phyloP scores from a whole-genome alignment of 768 basidiomycete genomes.

The Pulveroboletus sp. region DNA sequence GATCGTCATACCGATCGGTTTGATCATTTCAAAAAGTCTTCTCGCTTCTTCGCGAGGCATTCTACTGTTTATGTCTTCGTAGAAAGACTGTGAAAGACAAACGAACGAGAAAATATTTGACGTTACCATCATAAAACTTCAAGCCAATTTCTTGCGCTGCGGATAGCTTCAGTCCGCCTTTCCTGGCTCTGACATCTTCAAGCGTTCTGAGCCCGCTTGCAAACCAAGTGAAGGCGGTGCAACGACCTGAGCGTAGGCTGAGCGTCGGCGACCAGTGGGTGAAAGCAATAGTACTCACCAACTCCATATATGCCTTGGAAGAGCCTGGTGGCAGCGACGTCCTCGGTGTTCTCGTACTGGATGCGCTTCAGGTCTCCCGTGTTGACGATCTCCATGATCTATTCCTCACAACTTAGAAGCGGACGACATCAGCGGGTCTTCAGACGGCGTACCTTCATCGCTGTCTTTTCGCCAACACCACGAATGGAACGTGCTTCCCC shows the following conservation, averaged over 20 bases:
- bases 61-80: slow-evolving; percentile 81
- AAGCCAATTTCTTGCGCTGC: slow-evolving; percentile 64
- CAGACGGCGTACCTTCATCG: slow-evolving; percentile 51
- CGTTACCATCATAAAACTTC: slow-evolving; percentile 62
- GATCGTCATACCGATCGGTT: slow-evolving; percentile 53
- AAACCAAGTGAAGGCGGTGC: slow-evolving; percentile 72
- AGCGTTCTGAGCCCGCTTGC: slow-evolving; percentile 71
- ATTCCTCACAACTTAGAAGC: not conserved
- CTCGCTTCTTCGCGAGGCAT: slow-evolving; percentile 83
- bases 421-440: not conserved
- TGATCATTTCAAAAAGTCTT: slow-evolving; percentile 68
- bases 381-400: slow-evolving; percentile 80
- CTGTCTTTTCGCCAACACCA: slow-evolving; percentile 73
- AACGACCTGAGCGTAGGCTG: slow-evolving; percentile 42
- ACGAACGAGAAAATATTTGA: not conserved
- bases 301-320: slow-evolving; percentile 88
- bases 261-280: not conserved
- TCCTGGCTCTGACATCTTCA: slow-evolving; percentile 61
- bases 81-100: not conserved
- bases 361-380: slow-evolving; percentile 73
- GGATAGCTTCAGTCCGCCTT: slow-evolving; percentile 58
- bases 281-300: slow-evolving; percentile 43
- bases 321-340: slow-evolving; percentile 48
- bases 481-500: slow-evolving; percentile 56
- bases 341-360: slow-evolving; percentile 60